Conservation (phyloP, 2,329 filamentous ascomycete species). For the Chaetomiaceae sp. region DNA sequence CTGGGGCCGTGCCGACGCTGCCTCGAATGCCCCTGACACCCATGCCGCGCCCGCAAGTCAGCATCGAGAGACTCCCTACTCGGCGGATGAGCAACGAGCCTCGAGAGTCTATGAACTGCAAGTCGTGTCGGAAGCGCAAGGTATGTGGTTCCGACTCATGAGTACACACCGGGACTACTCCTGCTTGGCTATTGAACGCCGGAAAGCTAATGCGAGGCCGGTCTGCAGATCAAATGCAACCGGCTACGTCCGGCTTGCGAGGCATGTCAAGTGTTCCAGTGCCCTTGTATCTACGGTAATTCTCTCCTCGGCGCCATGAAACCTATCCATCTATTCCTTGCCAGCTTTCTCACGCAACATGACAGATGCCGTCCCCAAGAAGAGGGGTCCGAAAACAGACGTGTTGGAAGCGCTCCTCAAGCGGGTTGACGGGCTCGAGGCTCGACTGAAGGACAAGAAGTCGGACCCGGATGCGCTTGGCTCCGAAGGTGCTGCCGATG, state of each 20-base stretch:
- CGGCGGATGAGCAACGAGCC: conserved; percentile 68
- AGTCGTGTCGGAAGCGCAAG: conserved; percentile 89
- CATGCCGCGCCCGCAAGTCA: conserved; percentile 71
- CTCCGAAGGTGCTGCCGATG: conserved; percentile 25
- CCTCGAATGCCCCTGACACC: conserved; percentile 41
- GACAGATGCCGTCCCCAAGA: conserved; percentile 80
- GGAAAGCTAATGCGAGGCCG: not conserved
- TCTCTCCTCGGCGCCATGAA: not conserved
- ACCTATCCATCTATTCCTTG: not conserved
- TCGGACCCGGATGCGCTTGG: conserved; percentile 27
- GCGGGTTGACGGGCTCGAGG: conserved; percentile 78
- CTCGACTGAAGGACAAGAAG: conserved; percentile 66
- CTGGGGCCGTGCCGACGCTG: conserved; percentile 38
- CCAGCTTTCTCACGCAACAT: not conserved
- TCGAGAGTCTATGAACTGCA: conserved; percentile 91
- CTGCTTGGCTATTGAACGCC: not conserved
- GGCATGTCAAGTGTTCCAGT: conserved; percentile 84
- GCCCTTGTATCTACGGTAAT: conserved; percentile 79
- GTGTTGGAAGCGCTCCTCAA: conserved; percentile 79
- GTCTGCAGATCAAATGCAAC: conserved; percentile 79
- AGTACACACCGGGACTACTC: not conserved
- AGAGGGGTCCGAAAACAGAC: conserved; percentile 84
- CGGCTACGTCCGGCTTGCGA: conserved; percentile 77
- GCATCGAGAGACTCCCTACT: conserved; percentile 71
- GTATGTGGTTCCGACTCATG: conserved; percentile 39